Evolutionary conservation across 352 stramenopile species (phyloP), one percentile per base, ranked within the genome.

Genomic region (Pythium vanterpoolii): DNA sequence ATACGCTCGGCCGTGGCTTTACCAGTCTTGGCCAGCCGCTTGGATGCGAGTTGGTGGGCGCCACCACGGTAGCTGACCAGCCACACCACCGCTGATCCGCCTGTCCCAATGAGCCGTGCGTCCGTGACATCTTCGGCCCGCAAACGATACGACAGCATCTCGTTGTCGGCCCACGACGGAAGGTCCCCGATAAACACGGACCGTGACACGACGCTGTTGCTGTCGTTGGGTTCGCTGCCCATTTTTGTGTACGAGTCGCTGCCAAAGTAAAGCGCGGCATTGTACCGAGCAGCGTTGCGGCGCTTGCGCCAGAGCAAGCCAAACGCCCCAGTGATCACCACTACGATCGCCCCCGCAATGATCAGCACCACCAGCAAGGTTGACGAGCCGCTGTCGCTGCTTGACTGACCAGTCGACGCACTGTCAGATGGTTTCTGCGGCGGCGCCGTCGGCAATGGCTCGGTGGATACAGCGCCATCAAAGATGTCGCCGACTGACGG

Each of bases 31-130:
- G 73, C 64, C 33, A 86, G 64, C 2, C 76, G 71, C 55, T 89
- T 89, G 7, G 72, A 86, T 1, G 78, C 76, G 1, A 85, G 36
- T 0, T 77, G 45, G 8, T 73, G 60, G 6, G 60, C 70, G 11
- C 61, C 50, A 11, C 31, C 31, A 11, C 76, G 71, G 52, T 83
- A 84, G 27, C 60, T 65, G 2, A 73, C 73, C 5, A 86, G 57
- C 69, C 72, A 86, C 14, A 89, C 69, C 7, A 84, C 53, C 0
- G 64, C 76, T 26, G 75, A 76, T 0, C 64, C 74, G 23, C 79
- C 76, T 7, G 53, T 72, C 30, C 79, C 79, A 26, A 89, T 74
- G 1, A 56, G 64, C 1, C 70, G 52, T 27, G 85, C 66, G 26
- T 84, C 74, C 27, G 80, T 60, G 38, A 85, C 66, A 24, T 76